Base-by-base conservation (phyloP, 176 grass and related monocot genomes). In the Thinopyrum elongatum region DNA sequence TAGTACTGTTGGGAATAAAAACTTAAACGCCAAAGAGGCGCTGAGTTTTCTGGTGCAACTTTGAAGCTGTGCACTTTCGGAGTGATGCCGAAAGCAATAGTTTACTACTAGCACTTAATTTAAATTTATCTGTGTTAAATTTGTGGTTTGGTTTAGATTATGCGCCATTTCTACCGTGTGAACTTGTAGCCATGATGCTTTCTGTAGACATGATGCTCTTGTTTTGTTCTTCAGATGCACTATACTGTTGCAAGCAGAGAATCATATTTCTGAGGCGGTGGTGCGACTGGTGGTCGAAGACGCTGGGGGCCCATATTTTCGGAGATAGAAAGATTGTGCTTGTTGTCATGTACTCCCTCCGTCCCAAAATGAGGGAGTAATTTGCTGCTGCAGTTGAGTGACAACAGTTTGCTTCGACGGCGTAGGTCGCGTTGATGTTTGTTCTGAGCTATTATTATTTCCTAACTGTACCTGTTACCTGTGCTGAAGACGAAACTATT, bases 221-320 rank as follows among this genome's bases (percentile, higher is more conserved):
- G 85, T 84, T 90, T 75, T 90, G 84, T 27, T 84, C 67, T 90
- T 80, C 79, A 90, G 88, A 79, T 90, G 74, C 44, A 78, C 41
- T 86, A 15, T 83, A 79, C 55, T 63, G 25, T 72, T 71, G 55
- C 84, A 86, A 89, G 60, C 17, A 2, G 82, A 85, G 65, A 79
- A 80, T 42, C 76, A 74, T 84, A 26, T 34, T 84, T 73, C 10
- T 81, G 36, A 55, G 88, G 39, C 58, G 39, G 77, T 29, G 86
- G 53, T 19, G 49, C 16, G 49, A 19, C 22, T 85, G 70, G 41
- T 22, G 53, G 28, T 70, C 26, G 35, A 83, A 26, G 73, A 25
- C 55, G 73, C 38, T n/a, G 49, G 33, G 13, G 42, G 23, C 29
- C 19, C 17, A 39, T 53, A 72, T 35, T 38, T 44, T 10, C 39